Base-by-base conservation (phyloP, 2,329 filamentous ascomycete genomes). In the Phaeosphaeriaceae sp. region DNA sequence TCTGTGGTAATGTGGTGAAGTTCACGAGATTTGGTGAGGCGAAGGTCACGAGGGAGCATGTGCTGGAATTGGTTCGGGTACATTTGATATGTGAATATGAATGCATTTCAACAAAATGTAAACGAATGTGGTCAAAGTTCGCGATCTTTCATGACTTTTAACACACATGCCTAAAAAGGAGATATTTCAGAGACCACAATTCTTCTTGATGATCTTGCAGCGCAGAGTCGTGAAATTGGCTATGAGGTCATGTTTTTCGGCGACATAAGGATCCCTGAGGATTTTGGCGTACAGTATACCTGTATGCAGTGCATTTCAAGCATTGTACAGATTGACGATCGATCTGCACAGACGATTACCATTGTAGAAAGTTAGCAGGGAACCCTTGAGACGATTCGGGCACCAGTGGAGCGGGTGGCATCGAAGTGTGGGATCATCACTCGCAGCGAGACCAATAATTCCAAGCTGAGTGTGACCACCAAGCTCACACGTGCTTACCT, bases 401-500 rank as follows among this genome's bases (percentile, higher is more conserved):
- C 66, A 63, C 60, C 65, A 65, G 59, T 57, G 52, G 60, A 58
- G 53, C 53, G 59, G 46, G 47, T 57, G 55, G 58, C 54, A 54
- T 53, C 52, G 52, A 52, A 58, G 60, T 59, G 63, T 60, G 54
- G 49, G 49, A 58, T 55, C 49, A 52, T 59, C 64, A 65, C 17
- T n/a, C 35, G 56, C 62, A 54, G 56, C 55, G 53, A 54, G 56
- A 57, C 61, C 55, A 58, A 56, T 58, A 54, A 64, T 53, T 53
- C 30, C 26, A 60, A 64, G 54, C 66, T 61, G 61, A 61, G 54
- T 53, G 60, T 59, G 55, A 61, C 63, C 51, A 46, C 48, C 63
- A 3, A 56, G 59, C 59, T 53, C 62, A 70, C 70, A 70, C 69
- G 67, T 68, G 68, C 68, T 64, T 53, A 61, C 63, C 53, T 60